These are phyloP conservation scores for Cruciata laevipes DNA, from an alignment of 257 asterid genomes.

Conservation along the genomic window DNA sequence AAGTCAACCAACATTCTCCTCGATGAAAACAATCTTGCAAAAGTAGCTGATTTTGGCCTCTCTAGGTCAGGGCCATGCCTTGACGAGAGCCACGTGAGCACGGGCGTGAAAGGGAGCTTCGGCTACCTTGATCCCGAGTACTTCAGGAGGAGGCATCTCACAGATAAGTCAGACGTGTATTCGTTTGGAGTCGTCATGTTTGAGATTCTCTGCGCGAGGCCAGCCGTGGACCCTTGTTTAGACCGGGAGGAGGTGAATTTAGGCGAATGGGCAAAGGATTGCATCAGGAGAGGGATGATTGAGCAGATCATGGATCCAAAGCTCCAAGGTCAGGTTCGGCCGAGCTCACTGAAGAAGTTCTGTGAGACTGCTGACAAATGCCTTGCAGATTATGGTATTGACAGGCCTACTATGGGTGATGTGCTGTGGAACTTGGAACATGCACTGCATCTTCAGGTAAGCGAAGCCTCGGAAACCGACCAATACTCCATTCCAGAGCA, in stretches of 20 bases:
- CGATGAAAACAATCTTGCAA: conserved; percentile 14
- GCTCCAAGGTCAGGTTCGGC: conserved; percentile 8
- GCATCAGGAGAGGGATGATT: conserved; percentile 5
- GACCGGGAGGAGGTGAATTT: conserved; percentile 10
- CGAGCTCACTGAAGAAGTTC: conserved; percentile 6
- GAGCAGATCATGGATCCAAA: conserved; percentile 13
- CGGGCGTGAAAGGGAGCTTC: conserved; percentile 17
- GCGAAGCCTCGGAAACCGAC: background rate
- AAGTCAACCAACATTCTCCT: conserved; percentile 22
- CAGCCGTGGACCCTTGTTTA: conserved; percentile 6
- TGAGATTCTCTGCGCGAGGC: conserved; percentile 14
- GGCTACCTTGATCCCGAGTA: conserved; percentile 16
- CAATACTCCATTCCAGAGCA: background rate
- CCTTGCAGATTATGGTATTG: conserved; percentile 10
- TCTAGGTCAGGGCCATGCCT: conserved; percentile 14
- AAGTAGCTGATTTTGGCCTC: conserved; percentile 16
- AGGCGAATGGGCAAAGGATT: conserved; percentile 14
- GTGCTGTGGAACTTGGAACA: conserved; percentile 13
- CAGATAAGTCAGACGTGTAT: conserved; percentile 12
- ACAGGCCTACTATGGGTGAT: conserved; percentile 12
- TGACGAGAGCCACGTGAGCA: conserved; percentile 15
- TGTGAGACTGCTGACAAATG: conserved; percentile 12
- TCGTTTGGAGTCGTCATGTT: conserved; percentile 13
- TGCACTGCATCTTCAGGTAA: conserved; percentile 12
- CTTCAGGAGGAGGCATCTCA: conserved; percentile 14